Percentiles rank a stretch among this genome's conserved stretches.
These are phyloP conservation scores for Aphanoascus verrucosus DNA, from an alignment of 2,329 filamentous ascomycete genomes.

Conservation along the genomic window DNA sequence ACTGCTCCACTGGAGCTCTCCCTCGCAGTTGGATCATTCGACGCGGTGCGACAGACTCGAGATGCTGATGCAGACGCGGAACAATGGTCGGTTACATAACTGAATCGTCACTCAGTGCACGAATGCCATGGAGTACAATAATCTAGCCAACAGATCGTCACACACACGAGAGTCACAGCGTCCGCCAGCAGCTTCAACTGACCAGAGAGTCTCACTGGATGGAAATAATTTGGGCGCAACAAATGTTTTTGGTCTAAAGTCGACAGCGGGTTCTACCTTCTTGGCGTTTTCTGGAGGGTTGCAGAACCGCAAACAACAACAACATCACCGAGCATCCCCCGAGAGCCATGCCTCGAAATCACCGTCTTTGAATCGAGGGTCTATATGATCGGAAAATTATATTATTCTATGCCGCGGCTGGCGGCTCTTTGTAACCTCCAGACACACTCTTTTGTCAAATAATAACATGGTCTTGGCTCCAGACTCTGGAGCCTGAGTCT, in stretches of 20 bases:
- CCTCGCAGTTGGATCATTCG: constrained; percentile 1
- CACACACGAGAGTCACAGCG: background rate
- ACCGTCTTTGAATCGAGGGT: background rate
- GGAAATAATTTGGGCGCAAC: too few relatives aligned
- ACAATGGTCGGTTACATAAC: background rate
- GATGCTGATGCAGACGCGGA: background rate
- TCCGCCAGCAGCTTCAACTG: background rate
- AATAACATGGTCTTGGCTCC: background rate
- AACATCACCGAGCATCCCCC: background rate
- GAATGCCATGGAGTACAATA: too few relatives aligned
- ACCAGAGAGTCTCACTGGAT: too few relatives aligned
- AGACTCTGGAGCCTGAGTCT: background rate
- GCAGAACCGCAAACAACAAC: background rate
- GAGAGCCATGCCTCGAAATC: too few relatives aligned
- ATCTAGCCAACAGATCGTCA: too few relatives aligned
- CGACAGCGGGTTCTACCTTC: background rate
- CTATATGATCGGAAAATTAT: background rate
- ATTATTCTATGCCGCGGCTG: background rate
- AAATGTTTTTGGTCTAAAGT: too few relatives aligned
- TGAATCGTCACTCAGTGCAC: background rate
- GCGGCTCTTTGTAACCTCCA: background rate
- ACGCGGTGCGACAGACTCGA: background rate
- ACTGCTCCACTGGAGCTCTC: constrained; percentile 21
- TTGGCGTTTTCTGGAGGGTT: background rate
- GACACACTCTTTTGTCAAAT: background rate